Conservation (phyloP, 2,329 filamentous ascomycete genomes). For the Fusarium solani-melongenae region DNA sequence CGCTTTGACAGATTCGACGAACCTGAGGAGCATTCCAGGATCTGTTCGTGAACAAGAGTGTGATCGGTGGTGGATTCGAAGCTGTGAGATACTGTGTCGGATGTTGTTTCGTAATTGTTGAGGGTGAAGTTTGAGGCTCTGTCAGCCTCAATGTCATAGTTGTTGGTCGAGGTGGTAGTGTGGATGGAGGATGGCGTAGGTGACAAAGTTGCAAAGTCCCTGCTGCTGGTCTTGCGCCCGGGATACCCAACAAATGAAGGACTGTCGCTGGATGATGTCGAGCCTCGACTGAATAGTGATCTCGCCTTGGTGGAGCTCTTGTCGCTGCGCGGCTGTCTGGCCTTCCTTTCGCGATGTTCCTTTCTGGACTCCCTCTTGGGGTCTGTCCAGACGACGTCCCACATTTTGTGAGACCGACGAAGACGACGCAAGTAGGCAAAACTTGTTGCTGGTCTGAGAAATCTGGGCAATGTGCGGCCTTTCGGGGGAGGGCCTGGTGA, state of each 20-base stretch:
- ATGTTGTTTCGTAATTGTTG: not conserved
- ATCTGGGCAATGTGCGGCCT: slow-evolving; percentile 8
- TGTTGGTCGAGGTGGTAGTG: not conserved
- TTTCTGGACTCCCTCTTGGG: slow-evolving; percentile 27
- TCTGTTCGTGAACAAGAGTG: not conserved
- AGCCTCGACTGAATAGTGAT: slow-evolving; percentile 22
- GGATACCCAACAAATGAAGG: not conserved
- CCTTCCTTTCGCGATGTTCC: slow-evolving; percentile 34
- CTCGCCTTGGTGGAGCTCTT: slow-evolving; percentile 1
- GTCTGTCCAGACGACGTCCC: slow-evolving; percentile 34
- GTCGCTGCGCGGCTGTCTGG: not conserved
- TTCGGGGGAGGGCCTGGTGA: not conserved
- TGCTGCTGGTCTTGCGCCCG: not conserved
- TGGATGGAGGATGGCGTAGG: slow-evolving; percentile 2
- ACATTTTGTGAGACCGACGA: slow-evolving; percentile 25
- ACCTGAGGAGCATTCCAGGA: slow-evolving; percentile 3
- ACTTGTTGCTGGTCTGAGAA: slow-evolving; percentile 22
- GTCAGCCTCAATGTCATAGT: slow-evolving; percentile 22
- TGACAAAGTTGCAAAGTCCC: not conserved
- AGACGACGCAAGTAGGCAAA: slow-evolving; percentile 9
- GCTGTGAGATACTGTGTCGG: not conserved
- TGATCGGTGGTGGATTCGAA: not conserved
- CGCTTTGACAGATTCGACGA: slow-evolving; percentile 2
- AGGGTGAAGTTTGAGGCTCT: slow-evolving; percentile 4
- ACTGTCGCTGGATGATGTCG: slow-evolving; percentile 11